Evolutionary conservation across 1,284 basidiomycete genomes (phyloP).

Genomic region (Mycena citricolor): DNA sequence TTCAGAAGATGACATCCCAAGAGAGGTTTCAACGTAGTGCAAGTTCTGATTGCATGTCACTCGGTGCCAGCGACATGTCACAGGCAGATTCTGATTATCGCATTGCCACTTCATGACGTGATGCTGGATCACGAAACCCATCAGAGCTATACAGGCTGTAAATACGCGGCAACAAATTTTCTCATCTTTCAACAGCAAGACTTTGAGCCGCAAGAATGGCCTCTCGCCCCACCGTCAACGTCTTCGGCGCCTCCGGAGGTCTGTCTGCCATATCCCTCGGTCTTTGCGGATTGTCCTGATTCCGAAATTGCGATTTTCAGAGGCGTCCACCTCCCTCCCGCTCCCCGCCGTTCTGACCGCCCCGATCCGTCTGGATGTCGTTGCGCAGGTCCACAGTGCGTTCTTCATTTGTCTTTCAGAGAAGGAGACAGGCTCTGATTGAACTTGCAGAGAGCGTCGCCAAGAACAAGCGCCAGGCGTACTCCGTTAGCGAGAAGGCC

Average conservation of each 20-base stretch:
- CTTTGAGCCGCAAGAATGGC: too few species aligned
- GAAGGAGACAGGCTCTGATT: neutral
- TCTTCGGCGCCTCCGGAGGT: slow-evolving; percentile 78
- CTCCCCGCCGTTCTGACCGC: slow-evolving; percentile 97
- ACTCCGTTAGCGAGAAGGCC: slow-evolving; percentile 96
- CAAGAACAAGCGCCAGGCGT: slow-evolving; percentile 98
- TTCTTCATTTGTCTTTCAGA: slow-evolving; percentile 22
- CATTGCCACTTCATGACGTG: too few species aligned
- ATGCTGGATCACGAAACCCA: too few species aligned
- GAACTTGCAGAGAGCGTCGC: slow-evolving; percentile 85
- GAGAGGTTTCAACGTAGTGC: too few species aligned
- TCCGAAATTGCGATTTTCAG: slow-evolving; percentile 39
- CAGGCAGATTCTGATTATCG: too few species aligned
- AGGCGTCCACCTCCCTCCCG: slow-evolving; percentile 87
- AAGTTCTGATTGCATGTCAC: too few species aligned
- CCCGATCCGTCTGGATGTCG: slow-evolving; percentile 98
- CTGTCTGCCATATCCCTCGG: too few species aligned
- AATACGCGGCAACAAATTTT: slow-evolving; percentile 4
- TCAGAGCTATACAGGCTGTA: too few species aligned
- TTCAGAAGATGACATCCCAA: too few species aligned
- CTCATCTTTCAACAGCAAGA: slow-evolving; percentile 11
- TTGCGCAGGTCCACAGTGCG: slow-evolving; percentile 98
- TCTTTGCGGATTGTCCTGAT: too few species aligned
- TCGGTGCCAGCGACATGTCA: too few species aligned
- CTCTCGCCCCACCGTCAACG: slow-evolving; percentile 86